Base-by-base conservation (phyloP, 495 filamentous ascomycete species). In the Aspergillus leporis region DNA sequence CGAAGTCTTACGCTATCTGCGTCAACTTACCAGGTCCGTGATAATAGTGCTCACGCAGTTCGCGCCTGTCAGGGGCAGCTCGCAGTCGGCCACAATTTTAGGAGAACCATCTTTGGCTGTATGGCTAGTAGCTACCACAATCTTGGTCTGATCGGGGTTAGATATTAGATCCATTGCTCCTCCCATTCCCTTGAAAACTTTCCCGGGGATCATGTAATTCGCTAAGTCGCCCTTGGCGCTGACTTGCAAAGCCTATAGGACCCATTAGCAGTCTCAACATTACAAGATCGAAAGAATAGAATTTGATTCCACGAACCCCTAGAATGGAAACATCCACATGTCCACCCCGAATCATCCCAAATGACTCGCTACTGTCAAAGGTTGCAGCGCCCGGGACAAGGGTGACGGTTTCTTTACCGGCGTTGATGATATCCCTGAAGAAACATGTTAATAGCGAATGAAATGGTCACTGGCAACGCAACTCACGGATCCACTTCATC, bases 91-190 rank as follows among this genome's bases (percentile, higher is more conserved):
- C 56, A 96, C 81, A 68, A 97, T 90, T 85, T 97, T 97, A 19
- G 90, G 79, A 32, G 85, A 87, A 32, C 92, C 92, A 73, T 93
- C 90, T 81, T 91, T 93, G 55, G 92, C 91, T 1, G 88, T 88
- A 73, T 96, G 92, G 74, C 93, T 93, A 79, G 93, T 97, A 1
- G 90, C 91, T 18, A 96, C 89, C 9, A 97, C 92, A 13, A 97
- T 91, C 78, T 94, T 96, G 25, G 92, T 97, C 49, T 80, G 75
- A 59, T 81, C 81, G 2, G 92, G 92, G 74, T 96, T 96, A 51
- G 83, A 87, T 51, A 97, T 91, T 45, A 97, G 74, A 68, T 97
- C 92, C 92, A 97, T 97, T 43, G 92, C 92, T n/a, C 92, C 92
- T 31, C 92, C 92, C 74, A 97, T 95, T 0, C 92, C 92, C 81